Evolutionary conservation across 805 yeast genomes (phyloP).

Genomic region (Candida coquimbonensis): DNA sequence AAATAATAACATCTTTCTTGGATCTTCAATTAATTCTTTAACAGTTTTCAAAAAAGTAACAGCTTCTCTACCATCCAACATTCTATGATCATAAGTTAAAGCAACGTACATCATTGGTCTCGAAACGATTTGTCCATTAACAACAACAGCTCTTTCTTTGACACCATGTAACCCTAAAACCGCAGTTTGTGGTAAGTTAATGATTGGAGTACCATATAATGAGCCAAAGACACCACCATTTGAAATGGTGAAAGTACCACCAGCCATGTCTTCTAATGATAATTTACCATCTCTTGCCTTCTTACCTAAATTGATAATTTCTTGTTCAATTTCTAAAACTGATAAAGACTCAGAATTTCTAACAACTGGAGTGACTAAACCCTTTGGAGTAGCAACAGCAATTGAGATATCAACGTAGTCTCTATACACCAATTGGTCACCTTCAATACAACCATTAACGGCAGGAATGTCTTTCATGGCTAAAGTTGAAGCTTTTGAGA

Average conservation of each 20-base stretch:
- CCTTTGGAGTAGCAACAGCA: slow-evolving; percentile 99
- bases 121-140: slow-evolving; percentile 90
- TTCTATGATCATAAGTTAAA: slow-evolving; percentile 95
- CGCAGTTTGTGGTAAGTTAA: slow-evolving; percentile 97
- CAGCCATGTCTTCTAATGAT: slow-evolving; percentile 97
- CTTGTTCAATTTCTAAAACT: slow-evolving; percentile 84
- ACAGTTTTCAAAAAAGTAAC: slow-evolving; percentile 94
- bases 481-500: slow-evolving; percentile 85
- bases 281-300: slow-evolving; percentile 97
- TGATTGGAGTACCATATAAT: slow-evolving; percentile 95
- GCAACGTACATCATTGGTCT: slow-evolving; percentile 99
- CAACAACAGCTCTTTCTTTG: slow-evolving; percentile 95
- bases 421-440: slow-evolving; percentile 89
- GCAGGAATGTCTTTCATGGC: slow-evolving; percentile 95
- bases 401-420: slow-evolving; percentile 93
- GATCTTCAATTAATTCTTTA: slow-evolving; percentile 97
- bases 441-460: slow-evolving; percentile 91
- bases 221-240: slow-evolving; percentile 99
- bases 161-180: slow-evolving; percentile 96
- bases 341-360: slow-evolving; percentile 92
- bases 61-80: slow-evolving; percentile 98
- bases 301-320: slow-evolving; percentile 70
- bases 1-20: slow-evolving; percentile 87
- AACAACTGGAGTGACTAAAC: slow-evolving; percentile 95
- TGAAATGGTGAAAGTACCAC: slow-evolving; percentile 98